Percentiles rank a stretch among this genome's conserved stretches.
These are phyloP conservation scores for Cyanodermella asteris DNA, from an alignment of 2,329 filamentous ascomycete species.

Conservation along the genomic window DNA sequence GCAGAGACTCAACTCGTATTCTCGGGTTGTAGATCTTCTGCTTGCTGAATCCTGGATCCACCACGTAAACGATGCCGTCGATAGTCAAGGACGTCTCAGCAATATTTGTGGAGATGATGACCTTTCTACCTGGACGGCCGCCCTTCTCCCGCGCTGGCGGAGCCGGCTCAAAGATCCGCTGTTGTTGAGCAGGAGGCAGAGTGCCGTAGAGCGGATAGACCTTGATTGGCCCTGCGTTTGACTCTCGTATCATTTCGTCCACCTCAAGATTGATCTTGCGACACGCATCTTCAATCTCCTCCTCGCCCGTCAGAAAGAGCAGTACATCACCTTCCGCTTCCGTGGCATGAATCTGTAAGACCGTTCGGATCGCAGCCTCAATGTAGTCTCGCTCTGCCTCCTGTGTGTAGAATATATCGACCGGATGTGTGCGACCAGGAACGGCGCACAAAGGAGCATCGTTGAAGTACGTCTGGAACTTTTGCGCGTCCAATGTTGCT, in stretches of 20 bases:
- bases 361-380: constrained; percentile 81
- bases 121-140: constrained; percentile 76
- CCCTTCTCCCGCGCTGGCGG: constrained; percentile 50
- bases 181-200: constrained; percentile 77
- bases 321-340: constrained; percentile 85
- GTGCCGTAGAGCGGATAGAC: constrained; percentile 91
- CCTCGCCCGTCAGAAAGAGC: constrained; percentile 88
- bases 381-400: constrained; percentile 94
- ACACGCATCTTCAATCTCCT: constrained; percentile 93
- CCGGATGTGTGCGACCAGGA: constrained; percentile 81
- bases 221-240: constrained; percentile 69
- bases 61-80: constrained; percentile 95
- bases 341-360: constrained; percentile 86
- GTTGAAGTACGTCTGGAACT: constrained; percentile 95
- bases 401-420: constrained; percentile 96
- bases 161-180: constrained; percentile 82
- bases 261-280: constrained; percentile 77
- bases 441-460: constrained; percentile 83
- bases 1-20: constrained; percentile 82
- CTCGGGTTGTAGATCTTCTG: constrained; percentile 98
- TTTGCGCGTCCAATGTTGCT: constrained; percentile 87
- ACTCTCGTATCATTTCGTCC: constrained; percentile 79
- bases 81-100: constrained; percentile 95
- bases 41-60: constrained; percentile 98
- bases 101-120: constrained; percentile 90